Evolutionary conservation across 2,329 filamentous ascomycete species (phyloP), one percentile per base, ranked within the genome.

Genomic region (Colletotrichum orchidophilum): DNA sequence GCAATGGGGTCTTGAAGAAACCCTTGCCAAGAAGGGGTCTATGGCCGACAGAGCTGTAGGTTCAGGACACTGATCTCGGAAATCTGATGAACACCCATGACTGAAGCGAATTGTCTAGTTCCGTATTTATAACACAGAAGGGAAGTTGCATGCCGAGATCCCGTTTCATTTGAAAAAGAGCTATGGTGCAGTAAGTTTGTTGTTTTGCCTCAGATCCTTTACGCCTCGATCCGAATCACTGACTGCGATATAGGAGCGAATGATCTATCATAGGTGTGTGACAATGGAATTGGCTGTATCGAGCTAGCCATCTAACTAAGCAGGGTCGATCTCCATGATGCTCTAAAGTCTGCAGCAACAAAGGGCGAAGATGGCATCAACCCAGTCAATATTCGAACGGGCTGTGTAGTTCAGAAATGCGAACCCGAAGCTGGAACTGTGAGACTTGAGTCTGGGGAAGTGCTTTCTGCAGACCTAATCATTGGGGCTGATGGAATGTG

Each of bases 401-500:
- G 76, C 2, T 52, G 68, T n/a, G 49, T 63, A 0, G 80, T 80
- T 0, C 62, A 57, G 7, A 78, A 82, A 2, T 87, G 83, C 70
- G 85, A 87, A 71, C 76, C 82, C 0, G 82, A 84, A 0, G 65
- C 53, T 1, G 80, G 80, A 0, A 74, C 58, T 3, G 79, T 82
- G 5, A 76, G 75, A 11, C 78, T 83, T 7, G 77, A 78, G 26
- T 76, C 77, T 55, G 82, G 81, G 18, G 75, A 78, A 46, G 71
- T 59, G 3, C 50, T 77, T 1, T 33, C 21, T 2, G 79, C 75
- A n/a, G 80, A 82, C 61, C 53, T 83, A 1, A 67, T 83, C 4
- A 74, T 83, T 29, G 81, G 78, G 7, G 81, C 82, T 3, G 81
- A 83, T 63, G 81, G 82, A 1, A 81, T 83, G 66, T 58, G 0